A percentile compares a stretch with the other conserved stretches of the same genome.
These are phyloP conservation scores for Gymnopilus dilepis DNA, from an alignment of 768 basidiomycete species.

Conservation along the genomic window DNA sequence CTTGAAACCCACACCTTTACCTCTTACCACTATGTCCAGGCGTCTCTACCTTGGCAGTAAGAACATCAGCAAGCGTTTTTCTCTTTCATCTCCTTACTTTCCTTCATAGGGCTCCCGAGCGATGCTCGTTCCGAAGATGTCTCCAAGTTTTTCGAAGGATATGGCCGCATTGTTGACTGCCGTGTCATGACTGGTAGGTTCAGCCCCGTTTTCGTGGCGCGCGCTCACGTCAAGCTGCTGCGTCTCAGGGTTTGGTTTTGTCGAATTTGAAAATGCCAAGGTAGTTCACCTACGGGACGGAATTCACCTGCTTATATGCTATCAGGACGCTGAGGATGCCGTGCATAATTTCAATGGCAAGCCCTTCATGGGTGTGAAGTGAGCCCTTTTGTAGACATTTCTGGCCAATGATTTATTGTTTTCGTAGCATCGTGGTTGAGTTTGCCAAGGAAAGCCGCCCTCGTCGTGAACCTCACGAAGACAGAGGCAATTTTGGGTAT, in stretches of 20 bases:
- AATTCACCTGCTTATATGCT: slow-evolving; percentile 18
- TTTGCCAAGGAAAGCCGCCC: slow-evolving; percentile 93
- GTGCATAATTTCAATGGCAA: slow-evolving; percentile 87
- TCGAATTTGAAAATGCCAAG: slow-evolving; percentile 91
- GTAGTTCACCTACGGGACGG: slow-evolving; percentile 39
- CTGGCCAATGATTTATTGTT: background rate
- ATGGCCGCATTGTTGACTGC: slow-evolving; percentile 87
- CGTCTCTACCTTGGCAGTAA: slow-evolving; percentile 89
- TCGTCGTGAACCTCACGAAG: slow-evolving; percentile 77
- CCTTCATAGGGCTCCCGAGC: slow-evolving; percentile 73
- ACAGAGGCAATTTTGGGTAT: slow-evolving; percentile 60
- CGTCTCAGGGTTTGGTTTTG: slow-evolving; percentile 86
- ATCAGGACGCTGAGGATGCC: slow-evolving; percentile 93
- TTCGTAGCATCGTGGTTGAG: slow-evolving; percentile 87
- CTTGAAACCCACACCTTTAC: slow-evolving; percentile 34
- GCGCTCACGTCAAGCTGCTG: slow-evolving; percentile 15
- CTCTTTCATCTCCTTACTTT: slow-evolving; percentile 4
- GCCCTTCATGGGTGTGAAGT: slow-evolving; percentile 89
- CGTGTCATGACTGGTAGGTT: slow-evolving; percentile 90
- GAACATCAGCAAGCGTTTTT: slow-evolving; percentile 16
- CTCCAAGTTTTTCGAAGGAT: slow-evolving; percentile 88
- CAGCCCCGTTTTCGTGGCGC: background rate
- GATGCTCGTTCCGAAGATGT: slow-evolving; percentile 87
- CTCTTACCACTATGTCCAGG: slow-evolving; percentile 69
- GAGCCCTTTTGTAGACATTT: slow-evolving; percentile 20